Evolutionary conservation across 495 filamentous ascomycete genomes (phyloP).

Genomic region (Trichoderma gamsii): DNA sequence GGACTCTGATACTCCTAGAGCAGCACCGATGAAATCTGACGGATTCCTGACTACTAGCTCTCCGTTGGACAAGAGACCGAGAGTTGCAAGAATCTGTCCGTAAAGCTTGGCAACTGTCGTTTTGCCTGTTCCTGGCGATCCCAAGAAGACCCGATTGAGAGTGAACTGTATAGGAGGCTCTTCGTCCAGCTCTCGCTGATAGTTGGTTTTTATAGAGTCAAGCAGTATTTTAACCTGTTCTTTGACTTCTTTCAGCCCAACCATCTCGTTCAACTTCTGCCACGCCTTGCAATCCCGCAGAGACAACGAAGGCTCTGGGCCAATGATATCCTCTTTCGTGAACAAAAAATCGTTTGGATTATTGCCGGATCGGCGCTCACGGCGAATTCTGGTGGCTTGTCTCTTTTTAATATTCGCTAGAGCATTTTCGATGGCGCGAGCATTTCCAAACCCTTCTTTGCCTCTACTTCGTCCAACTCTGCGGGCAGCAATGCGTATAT

Average conservation of each 20-base stretch:
- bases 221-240: conserved; percentile 50
- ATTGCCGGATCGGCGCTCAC: conserved; percentile 26
- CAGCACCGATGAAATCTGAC: conserved; percentile 61
- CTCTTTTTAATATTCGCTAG: conserved; percentile 48
- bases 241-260: conserved; percentile 59
- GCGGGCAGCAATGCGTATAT: conserved; percentile 55
- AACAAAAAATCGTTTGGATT: conserved; percentile 47
- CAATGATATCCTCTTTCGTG: conserved; percentile 56
- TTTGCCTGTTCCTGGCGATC: conserved; percentile 69
- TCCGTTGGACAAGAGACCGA: conserved; percentile 55
- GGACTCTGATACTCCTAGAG: conserved; percentile 60
- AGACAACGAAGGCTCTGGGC: conserved; percentile 54
- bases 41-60: conserved; percentile 67
- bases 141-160: conserved; percentile 67
- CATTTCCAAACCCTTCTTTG: conserved; percentile 66
- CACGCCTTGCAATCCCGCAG: conserved; percentile 49
- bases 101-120: conserved; percentile 72
- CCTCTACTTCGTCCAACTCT: conserved; percentile 58
- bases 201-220: conserved; percentile 55
- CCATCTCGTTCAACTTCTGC: conserved; percentile 52
- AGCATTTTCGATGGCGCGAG: conserved; percentile 58
- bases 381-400: conserved; percentile 51
- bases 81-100: conserved; percentile 55
- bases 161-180: conserved; percentile 49
- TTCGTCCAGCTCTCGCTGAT: conserved; percentile 55